Evolutionary conservation across 2,329 filamentous ascomycete species (phyloP).

Genomic region (Talaromyces rugulosus): DNA sequence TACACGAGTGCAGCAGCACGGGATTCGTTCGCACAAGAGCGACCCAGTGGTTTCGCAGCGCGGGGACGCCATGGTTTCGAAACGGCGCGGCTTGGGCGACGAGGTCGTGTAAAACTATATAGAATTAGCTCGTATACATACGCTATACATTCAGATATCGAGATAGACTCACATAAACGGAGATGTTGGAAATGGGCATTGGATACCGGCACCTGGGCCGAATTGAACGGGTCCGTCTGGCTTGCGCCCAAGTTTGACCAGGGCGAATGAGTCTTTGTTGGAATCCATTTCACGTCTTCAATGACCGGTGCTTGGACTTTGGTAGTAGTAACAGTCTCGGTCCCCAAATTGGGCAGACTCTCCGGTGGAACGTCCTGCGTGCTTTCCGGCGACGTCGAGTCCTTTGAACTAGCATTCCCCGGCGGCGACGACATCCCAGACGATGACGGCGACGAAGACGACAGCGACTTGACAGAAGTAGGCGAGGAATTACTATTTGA

Average conservation of each 20-base stretch:
- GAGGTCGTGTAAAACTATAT: conserved; percentile 32
- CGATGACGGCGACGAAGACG: background rate
- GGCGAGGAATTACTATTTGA: conserved; percentile 1
- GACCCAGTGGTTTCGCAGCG: conserved; percentile 33
- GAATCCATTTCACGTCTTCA: conserved; percentile 9
- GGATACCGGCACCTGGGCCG: conserved; percentile 31
- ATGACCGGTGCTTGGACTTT: background rate
- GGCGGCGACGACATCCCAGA: background rate
- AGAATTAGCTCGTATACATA: background rate
- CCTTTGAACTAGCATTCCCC: conserved; percentile 4
- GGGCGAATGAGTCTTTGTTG: conserved; percentile 10
- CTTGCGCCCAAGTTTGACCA: conserved; percentile 29
- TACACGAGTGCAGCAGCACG: conserved; percentile 32
- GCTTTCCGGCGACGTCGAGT: conserved; percentile 10
- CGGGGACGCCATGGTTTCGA: conserved; percentile 29
- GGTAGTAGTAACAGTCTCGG: background rate
- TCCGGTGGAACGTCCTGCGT: background rate
- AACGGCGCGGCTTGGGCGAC: conserved; percentile 34
- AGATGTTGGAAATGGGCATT: conserved; percentile 35
- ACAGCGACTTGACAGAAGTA: conserved; percentile 4
- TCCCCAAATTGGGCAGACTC: background rate
- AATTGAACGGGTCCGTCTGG: conserved; percentile 32
- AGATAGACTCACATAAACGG: conserved; percentile 28
- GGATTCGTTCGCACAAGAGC: conserved; percentile 32
- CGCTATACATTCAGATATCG: too few relatives aligned